Evolutionary conservation across 2,329 filamentous ascomycete species (phyloP).

Genomic region (Venturia oleaginea): DNA sequence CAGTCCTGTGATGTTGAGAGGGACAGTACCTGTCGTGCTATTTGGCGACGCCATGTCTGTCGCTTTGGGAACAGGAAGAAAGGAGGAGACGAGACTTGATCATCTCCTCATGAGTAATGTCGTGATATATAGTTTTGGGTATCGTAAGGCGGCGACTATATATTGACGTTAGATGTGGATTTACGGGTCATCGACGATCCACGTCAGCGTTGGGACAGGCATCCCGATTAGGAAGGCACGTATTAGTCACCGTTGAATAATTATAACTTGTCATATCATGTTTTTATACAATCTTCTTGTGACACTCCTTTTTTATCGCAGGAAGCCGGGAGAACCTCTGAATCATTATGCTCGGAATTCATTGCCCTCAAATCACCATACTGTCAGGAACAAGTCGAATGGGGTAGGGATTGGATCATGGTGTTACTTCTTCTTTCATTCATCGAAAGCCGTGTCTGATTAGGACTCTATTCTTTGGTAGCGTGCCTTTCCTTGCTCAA

Average conservation of each 20-base stretch:
- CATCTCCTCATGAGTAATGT: neutral
- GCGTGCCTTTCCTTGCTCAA: neutral
- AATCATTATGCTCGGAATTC: too few relatives aligned
- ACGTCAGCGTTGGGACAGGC: neutral
- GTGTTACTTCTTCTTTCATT: neutral
- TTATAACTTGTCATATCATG: too few relatives aligned
- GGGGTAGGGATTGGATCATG: too few relatives aligned
- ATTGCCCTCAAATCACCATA: too few relatives aligned
- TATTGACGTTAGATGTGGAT: neutral
- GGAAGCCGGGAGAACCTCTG: too few relatives aligned
- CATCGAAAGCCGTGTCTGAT: neutral
- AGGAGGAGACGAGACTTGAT: neutral
- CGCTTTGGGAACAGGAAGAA: neutral
- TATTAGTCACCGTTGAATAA: too few relatives aligned
- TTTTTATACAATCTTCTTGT: too few relatives aligned
- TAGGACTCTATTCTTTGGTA: neutral
- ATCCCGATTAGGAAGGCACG: neutral
- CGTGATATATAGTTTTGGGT: neutral
- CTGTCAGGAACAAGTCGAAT: neutral
- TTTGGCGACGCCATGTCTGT: neutral
- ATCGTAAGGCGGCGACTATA: neutral
- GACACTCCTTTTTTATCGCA: too few relatives aligned
- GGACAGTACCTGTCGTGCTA: conserved; percentile 4
- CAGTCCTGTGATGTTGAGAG: neutral
- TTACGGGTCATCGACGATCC: too few relatives aligned